Evolutionary conservation across 2,329 filamentous ascomycete genomes (phyloP).

Genomic region (Clarireedia paspali): DNA sequence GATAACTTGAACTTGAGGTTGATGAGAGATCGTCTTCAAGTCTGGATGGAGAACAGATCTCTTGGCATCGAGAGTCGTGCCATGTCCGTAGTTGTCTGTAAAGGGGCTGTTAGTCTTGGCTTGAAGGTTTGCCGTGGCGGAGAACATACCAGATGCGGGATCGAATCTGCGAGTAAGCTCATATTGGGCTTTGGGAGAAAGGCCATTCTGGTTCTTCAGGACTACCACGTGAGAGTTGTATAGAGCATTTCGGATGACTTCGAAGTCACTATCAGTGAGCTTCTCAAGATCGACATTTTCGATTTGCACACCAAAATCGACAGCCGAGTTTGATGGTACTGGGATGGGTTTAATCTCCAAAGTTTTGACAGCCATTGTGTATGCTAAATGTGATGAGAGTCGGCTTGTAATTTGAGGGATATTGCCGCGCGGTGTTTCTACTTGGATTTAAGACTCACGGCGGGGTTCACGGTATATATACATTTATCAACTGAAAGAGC

Average conservation of each 20-base stretch:
- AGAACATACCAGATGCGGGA: conserved; percentile 39
- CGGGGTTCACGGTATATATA: background rate
- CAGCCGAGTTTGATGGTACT: conserved; percentile 25
- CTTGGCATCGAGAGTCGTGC: conserved; percentile 62
- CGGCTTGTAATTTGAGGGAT: background rate
- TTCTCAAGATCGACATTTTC: conserved; percentile 53
- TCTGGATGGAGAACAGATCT: conserved; percentile 63
- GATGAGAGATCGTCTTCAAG: conserved; percentile 71
- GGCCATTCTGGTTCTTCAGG: conserved; percentile 57
- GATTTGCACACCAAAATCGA: conserved; percentile 55
- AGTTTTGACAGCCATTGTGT: conserved; percentile 25
- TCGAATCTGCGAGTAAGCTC: conserved; percentile 69
- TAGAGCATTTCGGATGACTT: conserved; percentile 54
- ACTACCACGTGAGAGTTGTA: conserved; percentile 64
- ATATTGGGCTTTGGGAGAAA: conserved; percentile 65
- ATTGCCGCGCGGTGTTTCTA: background rate
- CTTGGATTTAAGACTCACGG: background rate
- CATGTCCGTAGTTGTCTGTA: conserved; percentile 59
- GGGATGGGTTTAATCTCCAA: conserved; percentile 23
- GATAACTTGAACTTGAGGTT: conserved; percentile 74
- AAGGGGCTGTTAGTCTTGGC: background rate
- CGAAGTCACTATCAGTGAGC: conserved; percentile 57
- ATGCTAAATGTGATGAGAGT: background rate
- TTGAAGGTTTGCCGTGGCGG: no score
- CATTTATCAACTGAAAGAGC: background rate